A percentile compares a stretch with the other conserved stretches of the same genome.
Evolutionary conservation across 148 eudicot genomes (phyloP).

Genomic region (Agrostemma githago): DNA sequence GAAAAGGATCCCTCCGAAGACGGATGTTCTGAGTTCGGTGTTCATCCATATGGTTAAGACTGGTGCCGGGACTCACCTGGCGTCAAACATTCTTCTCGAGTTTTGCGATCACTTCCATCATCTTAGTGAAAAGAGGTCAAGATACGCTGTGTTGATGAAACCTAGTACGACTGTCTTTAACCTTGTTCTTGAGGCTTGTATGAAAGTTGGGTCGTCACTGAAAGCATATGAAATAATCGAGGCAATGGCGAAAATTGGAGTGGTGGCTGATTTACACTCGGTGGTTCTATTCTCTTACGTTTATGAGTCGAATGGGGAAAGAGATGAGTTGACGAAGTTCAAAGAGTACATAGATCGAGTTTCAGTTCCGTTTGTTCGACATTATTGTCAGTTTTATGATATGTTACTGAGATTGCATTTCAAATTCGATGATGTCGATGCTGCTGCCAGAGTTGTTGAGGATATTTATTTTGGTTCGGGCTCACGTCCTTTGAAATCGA

Average conservation of each 20-base stretch:
- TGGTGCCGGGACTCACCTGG: slow-evolving; percentile 55
- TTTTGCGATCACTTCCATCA: slow-evolving; percentile 42
- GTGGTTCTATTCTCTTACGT: slow-evolving; percentile 47
- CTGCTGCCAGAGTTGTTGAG: slow-evolving; percentile 49
- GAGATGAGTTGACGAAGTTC: slow-evolving; percentile 71
- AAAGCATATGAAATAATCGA: slow-evolving; percentile 68
- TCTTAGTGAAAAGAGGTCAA: slow-evolving; percentile 31
- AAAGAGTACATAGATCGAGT: slow-evolving; percentile 52
- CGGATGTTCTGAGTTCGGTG: slow-evolving; percentile 41
- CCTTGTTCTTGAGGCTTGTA: slow-evolving; percentile 77
- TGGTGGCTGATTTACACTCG: slow-evolving; percentile 65
- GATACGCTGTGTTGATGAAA: slow-evolving; percentile 27
- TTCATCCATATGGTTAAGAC: slow-evolving; percentile 83
- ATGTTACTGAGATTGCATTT: slow-evolving; percentile 62
- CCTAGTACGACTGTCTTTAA: slow-evolving; percentile 64
- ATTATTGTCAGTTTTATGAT: slow-evolving; percentile 63
- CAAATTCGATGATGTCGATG: slow-evolving; percentile 64
- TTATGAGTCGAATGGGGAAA: slow-evolving; percentile 67
- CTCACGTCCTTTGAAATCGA: slow-evolving; percentile 28
- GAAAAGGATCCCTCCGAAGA: slow-evolving; percentile 35
- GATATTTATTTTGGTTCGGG: slow-evolving; percentile 41
- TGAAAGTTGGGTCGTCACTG: slow-evolving; percentile 44
- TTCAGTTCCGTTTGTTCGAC: slow-evolving; percentile 37
- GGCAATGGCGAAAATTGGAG: slow-evolving; percentile 60
- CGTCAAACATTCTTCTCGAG: slow-evolving; percentile 70